Evolutionary conservation across 179 eudicot species (phyloP).

Genomic region (Spinacia oleracea): DNA sequence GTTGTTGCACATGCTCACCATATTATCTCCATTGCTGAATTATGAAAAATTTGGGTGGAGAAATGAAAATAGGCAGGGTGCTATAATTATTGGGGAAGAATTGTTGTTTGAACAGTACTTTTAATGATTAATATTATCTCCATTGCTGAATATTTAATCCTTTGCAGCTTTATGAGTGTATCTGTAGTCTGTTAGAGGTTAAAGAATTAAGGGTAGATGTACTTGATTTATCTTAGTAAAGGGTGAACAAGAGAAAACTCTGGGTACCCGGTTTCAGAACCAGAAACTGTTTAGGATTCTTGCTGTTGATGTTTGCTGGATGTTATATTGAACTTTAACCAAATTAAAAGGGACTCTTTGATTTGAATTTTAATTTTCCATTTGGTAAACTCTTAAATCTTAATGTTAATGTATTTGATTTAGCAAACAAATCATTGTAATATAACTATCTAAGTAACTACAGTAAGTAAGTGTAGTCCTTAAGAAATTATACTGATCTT

Average conservation of each 20-base stretch:
- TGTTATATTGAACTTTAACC: neutral
- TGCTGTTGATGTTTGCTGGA: neutral
- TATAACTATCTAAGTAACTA: neutral
- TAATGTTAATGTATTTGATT: neutral
- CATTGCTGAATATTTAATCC: neutral
- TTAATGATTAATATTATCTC: neutral
- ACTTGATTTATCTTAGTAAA: neutral
- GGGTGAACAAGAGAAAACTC: neutral
- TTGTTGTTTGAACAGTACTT: neutral
- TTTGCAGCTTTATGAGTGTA: neutral
- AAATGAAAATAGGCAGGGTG: neutral
- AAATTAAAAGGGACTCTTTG: neutral
- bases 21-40: neutral
- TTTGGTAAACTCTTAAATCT: too few relatives aligned
- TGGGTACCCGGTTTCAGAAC: neutral
- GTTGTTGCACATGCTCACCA: constrained; percentile 20
- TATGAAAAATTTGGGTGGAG: neutral
- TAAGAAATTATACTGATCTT: too few relatives aligned
- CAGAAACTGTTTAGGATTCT: neutral
- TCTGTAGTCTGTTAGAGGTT: neutral
- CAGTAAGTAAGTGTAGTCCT: too few relatives aligned
- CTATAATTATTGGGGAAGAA: neutral
- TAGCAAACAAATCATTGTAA: neutral
- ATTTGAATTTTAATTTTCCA: too few relatives aligned
- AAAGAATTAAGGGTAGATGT: neutral